A percentile compares a stretch with the other conserved stretches of the same genome.
These are phyloP conservation scores for Globisporangium ultimum DNA, from an alignment of 352 stramenopile genomes.

Conservation along the genomic window DNA sequence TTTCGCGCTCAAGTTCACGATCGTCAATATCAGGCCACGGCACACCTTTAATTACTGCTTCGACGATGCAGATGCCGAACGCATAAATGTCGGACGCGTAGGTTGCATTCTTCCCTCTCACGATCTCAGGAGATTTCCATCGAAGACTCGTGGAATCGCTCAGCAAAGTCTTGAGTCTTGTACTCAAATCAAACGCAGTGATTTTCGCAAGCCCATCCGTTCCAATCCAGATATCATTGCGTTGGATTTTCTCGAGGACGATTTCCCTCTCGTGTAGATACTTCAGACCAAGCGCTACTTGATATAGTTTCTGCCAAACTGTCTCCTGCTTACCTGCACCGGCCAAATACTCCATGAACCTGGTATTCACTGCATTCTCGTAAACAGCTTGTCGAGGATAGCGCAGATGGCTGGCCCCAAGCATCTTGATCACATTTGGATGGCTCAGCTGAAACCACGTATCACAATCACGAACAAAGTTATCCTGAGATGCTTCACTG, in stretches of 20 bases:
- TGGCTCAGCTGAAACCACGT: slow-evolving; percentile 10
- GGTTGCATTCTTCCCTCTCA: slow-evolving; percentile 22
- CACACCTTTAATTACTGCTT: slow-evolving; percentile 21
- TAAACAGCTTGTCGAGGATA: slow-evolving; percentile 1
- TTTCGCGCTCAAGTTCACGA: too few species aligned
- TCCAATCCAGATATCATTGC: slow-evolving; percentile 10
- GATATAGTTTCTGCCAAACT: slow-evolving; percentile 5
- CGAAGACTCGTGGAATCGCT: neutral
- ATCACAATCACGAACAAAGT: neutral
- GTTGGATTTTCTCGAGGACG: slow-evolving; percentile 21
- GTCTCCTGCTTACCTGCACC: too few species aligned
- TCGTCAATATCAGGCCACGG: slow-evolving; percentile 11
- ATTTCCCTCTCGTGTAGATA: slow-evolving; percentile 43
- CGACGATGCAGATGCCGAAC: slow-evolving; percentile 30
- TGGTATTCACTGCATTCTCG: slow-evolving; percentile 1
- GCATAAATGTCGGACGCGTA: slow-evolving; percentile 28
- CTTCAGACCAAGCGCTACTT: slow-evolving; percentile 34
- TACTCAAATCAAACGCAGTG: neutral
- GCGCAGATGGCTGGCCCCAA: slow-evolving; percentile 9
- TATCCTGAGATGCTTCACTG: neutral
- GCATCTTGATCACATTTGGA: slow-evolving; percentile 22
- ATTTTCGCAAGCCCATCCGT: slow-evolving; percentile 5
- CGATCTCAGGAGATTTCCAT: slow-evolving; percentile 29
- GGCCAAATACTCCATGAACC: slow-evolving; percentile 3
- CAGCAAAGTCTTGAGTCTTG: too few species aligned